Evolutionary conservation across 345 rosid genomes (phyloP), one percentile per base, ranked within the genome.

Genomic region (Raphanus sativus): DNA sequence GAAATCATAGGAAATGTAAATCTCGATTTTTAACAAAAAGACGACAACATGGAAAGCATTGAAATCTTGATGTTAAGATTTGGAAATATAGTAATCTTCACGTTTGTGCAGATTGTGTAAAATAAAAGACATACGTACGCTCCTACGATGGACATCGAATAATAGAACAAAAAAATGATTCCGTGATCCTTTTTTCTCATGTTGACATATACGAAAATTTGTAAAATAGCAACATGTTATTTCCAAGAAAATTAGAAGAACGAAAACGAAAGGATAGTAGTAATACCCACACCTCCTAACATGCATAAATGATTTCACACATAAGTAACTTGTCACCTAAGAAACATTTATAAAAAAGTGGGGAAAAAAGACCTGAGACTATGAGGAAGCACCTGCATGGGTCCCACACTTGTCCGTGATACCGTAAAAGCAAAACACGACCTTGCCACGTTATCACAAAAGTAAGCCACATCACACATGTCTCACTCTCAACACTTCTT

Each of bases 351-450:
- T 34, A 40, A 86, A 70, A 82, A 84, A 77, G n/a, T 11, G 33
- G 5, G 9, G 42, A 69, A 86, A 59, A 71, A 59, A 71, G 69
- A 52, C 62, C 34, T 45, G 17, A 76, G 29, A 24, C 56, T 32
- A 42, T 58, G 11, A 52, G 56, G 8, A 52, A 33, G 64, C 63
- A 78, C 77, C 73, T 67, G 77, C 15, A 80, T 17, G 86, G 93
- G 82, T 21, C 90, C 90, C 83, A 21, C 17, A 34, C 4, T 15
- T 64, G 50, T 10, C 54, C 77, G 65, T 83, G 83, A 86, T 80
- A 63, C 69, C 40, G 52, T 30, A 82, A 80, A 84, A 61, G 78
- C 67, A 62, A 28, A 62, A 69, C 78, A 52, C 75, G 70, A 79
- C 56, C 15, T 63, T 61, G 82, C 82, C 82, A 79, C 79, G 78